Percentiles rank a stretch among this genome's conserved stretches.
Evolutionary conservation across 2,329 filamentous ascomycete species (phyloP).

Genomic region (Aspergillus tamarii): DNA sequence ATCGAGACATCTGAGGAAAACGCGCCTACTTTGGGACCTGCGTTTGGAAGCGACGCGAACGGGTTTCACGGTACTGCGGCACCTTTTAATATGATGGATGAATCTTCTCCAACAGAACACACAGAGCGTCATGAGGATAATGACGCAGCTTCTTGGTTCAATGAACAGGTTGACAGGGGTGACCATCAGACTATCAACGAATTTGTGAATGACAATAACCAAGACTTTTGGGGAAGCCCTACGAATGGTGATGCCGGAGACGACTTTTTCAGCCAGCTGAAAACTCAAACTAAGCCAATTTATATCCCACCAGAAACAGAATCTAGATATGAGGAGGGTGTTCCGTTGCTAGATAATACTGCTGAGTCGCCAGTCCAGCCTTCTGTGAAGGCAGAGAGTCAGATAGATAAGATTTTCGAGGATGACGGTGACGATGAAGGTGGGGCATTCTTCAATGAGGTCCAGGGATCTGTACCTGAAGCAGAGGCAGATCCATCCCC

Average conservation of each 20-base stretch:
- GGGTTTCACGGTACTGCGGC: neutral
- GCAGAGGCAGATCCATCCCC: slow-evolving; percentile 16
- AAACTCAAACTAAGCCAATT: slow-evolving; percentile 44
- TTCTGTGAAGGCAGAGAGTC: slow-evolving; percentile 29
- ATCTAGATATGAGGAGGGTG: slow-evolving; percentile 69
- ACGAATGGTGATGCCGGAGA: slow-evolving; percentile 49
- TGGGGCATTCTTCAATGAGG: slow-evolving; percentile 38
- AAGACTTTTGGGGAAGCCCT: slow-evolving; percentile 48
- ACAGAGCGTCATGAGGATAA: neutral
- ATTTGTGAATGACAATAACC: slow-evolving; percentile 19
- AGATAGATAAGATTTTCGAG: slow-evolving; percentile 40
- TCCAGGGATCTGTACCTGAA: slow-evolving; percentile 19
- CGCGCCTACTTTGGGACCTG: neutral
- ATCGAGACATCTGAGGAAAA: neutral
- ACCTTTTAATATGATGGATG: neutral
- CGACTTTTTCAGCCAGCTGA: slow-evolving; percentile 65
- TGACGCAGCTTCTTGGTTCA: slow-evolving; percentile 3
- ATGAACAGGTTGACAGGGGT: slow-evolving; percentile 9
- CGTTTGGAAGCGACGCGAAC: neutral
- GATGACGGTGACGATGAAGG: slow-evolving; percentile 41
- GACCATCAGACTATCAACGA: slow-evolving; percentile 14
- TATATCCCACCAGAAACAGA: slow-evolving; percentile 49
- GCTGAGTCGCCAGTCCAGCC: slow-evolving; percentile 25
- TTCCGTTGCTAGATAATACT: slow-evolving; percentile 61
- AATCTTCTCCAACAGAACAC: neutral